These are phyloP conservation scores for Tricholoma hemisulphureum DNA, from an alignment of 768 basidiomycete species.

Conservation along the genomic window DNA sequence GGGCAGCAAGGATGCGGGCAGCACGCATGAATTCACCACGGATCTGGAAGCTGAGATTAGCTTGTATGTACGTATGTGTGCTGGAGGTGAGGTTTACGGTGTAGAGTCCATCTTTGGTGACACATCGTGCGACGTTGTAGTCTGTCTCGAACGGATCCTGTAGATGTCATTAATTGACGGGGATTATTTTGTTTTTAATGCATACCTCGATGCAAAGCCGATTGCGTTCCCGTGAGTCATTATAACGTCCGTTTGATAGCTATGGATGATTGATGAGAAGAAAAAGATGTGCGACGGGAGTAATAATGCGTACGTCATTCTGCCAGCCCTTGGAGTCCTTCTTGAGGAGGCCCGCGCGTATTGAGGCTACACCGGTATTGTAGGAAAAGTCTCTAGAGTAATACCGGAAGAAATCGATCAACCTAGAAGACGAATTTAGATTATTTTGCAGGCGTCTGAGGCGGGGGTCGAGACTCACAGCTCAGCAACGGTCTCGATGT, in stretches of 20 bases:
- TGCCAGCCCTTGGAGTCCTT: slow-evolving; percentile 96
- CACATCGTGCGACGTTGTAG: slow-evolving; percentile 95
- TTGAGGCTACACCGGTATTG: slow-evolving; percentile 87
- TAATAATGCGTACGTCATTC: slow-evolving; percentile 66
- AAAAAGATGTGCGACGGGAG: not conserved
- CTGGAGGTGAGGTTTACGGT: slow-evolving; percentile 52
- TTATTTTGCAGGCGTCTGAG: not conserved
- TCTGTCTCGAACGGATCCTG: slow-evolving; percentile 97
- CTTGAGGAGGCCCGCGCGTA: slow-evolving; percentile 82
- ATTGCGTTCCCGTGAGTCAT: slow-evolving; percentile 83
- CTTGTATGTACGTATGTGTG: slow-evolving; percentile 3
- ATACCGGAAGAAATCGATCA: slow-evolving; percentile 98
- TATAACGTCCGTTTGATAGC: slow-evolving; percentile 55
- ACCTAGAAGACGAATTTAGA: slow-evolving; percentile 49
- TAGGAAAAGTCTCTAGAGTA: slow-evolving; percentile 93
- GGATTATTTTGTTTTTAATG: not conserved
- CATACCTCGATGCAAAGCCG: slow-evolving; percentile 92
- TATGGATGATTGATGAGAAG: slow-evolving; percentile 18
- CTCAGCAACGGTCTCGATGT: slow-evolving; percentile 89
- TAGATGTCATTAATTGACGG: slow-evolving; percentile 1
- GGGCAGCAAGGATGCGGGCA: slow-evolving; percentile 74
- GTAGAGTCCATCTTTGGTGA: slow-evolving; percentile 94
- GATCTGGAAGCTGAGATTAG: slow-evolving; percentile 53
- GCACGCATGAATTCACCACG: slow-evolving; percentile 99
- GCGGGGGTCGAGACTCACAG: slow-evolving; percentile 57